These are phyloP conservation scores for Tricholoma hemisulphureum DNA, from an alignment of 768 basidiomycete genomes.

Conservation along the genomic window DNA sequence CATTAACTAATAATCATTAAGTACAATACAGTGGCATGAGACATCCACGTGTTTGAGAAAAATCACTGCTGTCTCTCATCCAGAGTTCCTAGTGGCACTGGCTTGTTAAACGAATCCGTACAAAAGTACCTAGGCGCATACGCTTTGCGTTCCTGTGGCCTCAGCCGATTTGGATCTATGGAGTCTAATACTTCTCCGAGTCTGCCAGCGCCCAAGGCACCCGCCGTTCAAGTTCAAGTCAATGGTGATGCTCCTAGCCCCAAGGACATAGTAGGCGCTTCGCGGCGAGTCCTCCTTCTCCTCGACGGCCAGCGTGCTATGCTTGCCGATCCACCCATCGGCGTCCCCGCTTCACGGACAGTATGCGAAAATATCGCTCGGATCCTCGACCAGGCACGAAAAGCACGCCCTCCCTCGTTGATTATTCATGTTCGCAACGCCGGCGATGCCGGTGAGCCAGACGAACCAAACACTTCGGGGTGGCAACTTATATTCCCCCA, in stretches of 20 bases:
- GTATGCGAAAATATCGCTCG: conserved; percentile 47
- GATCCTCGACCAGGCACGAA: conserved; percentile 52
- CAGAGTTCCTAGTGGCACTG: too few relatives aligned
- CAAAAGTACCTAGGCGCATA: neutral
- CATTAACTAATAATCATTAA: too few relatives aligned
- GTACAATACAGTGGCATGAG: neutral
- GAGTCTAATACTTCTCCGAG: conserved; percentile 28
- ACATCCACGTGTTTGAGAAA: neutral
- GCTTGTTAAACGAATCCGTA: neutral
- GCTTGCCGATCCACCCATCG: conserved; percentile 45
- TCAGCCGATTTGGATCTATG: neutral
- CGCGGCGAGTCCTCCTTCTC: conserved; percentile 51
- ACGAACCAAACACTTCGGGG: conserved; percentile 53
- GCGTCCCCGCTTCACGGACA: conserved; percentile 45
- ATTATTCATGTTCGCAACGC: conserved; percentile 70
- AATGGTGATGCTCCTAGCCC: neutral
- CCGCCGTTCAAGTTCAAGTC: neutral
- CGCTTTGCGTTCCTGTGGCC: neutral
- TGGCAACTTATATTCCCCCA: conserved; percentile 63
- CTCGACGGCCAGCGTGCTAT: conserved; percentile 56
- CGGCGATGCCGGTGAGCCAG: conserved; percentile 59
- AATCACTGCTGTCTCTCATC: neutral
- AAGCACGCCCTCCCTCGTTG: conserved; percentile 44
- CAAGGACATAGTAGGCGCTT: conserved; percentile 11
- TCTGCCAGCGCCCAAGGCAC: conserved; percentile 32